Evolutionary conservation across 306 rosid species (phyloP), one percentile per base, ranked within the genome.

Genomic region (Castanea sativa): DNA sequence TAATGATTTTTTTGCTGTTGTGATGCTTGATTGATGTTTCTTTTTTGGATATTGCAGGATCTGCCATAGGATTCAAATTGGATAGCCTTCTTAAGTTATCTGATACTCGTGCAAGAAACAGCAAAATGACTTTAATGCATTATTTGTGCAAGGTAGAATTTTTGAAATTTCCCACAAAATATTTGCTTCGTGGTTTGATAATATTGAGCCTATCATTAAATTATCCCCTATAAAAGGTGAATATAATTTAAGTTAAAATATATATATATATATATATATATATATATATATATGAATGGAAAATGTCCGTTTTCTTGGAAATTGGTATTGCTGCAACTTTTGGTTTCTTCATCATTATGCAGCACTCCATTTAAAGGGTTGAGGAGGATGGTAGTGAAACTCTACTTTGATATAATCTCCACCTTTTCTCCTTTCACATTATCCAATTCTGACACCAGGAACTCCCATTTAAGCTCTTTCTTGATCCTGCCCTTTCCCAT

Each of bases 71-170:
- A 75, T 95, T 95, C 88, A 95, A 95, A 82, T 89, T 95, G 91
- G 99, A 95, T 83, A 95, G 99, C 82, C 98, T 95, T 82, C 99
- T 95, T 75, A 95, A 95, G 80, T 87, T 95, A 85, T 92, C 99
- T 68, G 98, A 95, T 78, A 95, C 99, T 55, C 99, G 98, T 65
- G 99, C 99, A 78, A 95, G 92, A 88, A 95, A 95, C 86, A 95
- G 92, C 90, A 95, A 92, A 84, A 95, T 95, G 99, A 95, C 99
- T 78, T 88, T 95, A 80, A 92, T 95, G 99, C 99, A 95, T 89
- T 95, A 95, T 89, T 83, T 95, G 90, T 92, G 99, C 83, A 95
- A 95, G 99, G 99, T 95, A 87, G 56, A 69, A 61, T 73, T 73
- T 51, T 57, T 60, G 69, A 76, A 78, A 63, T 71, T 69, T 78